A percentile compares a stretch with the other conserved stretches of the same genome.
Conservation (phyloP, 1,139 yeast genomes). For the Diutina pseudorugosa region DNA sequence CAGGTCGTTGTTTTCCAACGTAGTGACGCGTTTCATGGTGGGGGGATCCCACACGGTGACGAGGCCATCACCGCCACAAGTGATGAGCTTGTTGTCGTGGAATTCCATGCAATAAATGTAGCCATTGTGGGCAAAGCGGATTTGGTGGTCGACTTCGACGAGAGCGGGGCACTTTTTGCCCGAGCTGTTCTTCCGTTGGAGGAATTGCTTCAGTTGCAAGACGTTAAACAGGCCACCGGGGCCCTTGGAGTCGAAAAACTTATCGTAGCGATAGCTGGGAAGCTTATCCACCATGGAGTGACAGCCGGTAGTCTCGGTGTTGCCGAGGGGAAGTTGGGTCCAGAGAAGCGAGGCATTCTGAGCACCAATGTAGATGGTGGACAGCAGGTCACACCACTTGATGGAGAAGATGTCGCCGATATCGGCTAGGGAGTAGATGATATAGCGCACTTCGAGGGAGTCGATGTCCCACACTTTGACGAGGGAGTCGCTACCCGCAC, state of each 20-base stretch:
- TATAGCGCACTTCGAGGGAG: conserved; percentile 22
- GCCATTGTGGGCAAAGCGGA: conserved; percentile 84
- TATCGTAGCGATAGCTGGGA: conserved; percentile 75
- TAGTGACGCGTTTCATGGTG: conserved; percentile 5
- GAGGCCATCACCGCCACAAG: conserved; percentile 87
- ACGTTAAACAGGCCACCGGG: conserved; percentile 52
- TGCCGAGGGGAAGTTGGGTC: conserved; percentile 23
- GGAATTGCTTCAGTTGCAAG: conserved; percentile 21
- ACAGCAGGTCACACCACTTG: conserved; percentile 48
- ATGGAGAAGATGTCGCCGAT: conserved; percentile 89
- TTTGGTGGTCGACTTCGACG: conserved; percentile 62
- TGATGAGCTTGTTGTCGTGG: conserved; percentile 15
- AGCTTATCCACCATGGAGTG: conserved; percentile 25
- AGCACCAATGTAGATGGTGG: conserved; percentile 72
- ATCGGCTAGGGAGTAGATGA: conserved; percentile 74
- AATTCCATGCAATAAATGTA: conserved; percentile 64
- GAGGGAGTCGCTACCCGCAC: conserved; percentile 85
- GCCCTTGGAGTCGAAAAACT: conserved; percentile 83
- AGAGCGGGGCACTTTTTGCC: conserved; percentile 16
- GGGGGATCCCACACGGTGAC: conserved; percentile 55
- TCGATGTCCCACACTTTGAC: conserved; percentile 70
- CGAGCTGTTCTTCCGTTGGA: conserved; percentile 12
- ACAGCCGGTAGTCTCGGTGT: background rate
- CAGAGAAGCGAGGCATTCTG: conserved; percentile 85
- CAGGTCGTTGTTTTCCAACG: conserved; percentile 53